Evolutionary conservation across 495 filamentous ascomycete genomes (phyloP).

Genomic region (Penicillium chermesinum): DNA sequence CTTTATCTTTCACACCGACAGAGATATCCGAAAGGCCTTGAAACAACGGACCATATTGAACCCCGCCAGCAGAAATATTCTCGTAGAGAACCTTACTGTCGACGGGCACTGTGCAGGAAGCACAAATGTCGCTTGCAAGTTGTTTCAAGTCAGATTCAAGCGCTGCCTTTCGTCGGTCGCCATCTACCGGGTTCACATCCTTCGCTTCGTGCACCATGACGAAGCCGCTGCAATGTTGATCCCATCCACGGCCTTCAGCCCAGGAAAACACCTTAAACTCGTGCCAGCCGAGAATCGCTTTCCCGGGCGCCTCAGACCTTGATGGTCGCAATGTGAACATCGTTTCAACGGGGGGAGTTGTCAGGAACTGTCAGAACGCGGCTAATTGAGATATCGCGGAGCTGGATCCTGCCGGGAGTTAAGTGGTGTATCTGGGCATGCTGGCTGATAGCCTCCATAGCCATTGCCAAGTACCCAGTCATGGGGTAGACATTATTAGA

Average conservation of each 20-base stretch:
- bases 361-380: conserved; percentile 38
- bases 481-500: conserved; percentile 42
- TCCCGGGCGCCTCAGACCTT: conserved; percentile 17
- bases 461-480: conserved; percentile 49
- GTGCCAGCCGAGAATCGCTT: conserved; percentile 33
- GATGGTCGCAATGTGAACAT: conserved; percentile 22
- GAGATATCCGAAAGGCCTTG: conserved; percentile 26
- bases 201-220: conserved; percentile 25
- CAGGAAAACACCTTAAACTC: conserved; percentile 40
- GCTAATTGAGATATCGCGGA: conserved; percentile 36
- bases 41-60: conserved; percentile 38
- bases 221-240: conserved; percentile 38
- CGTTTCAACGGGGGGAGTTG: conserved; percentile 27
- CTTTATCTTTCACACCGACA: conserved; percentile 6
- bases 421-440: conserved; percentile 29
- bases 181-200: conserved; percentile 26
- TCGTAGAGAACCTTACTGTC: conserved; percentile 16
- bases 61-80: conserved; percentile 17
- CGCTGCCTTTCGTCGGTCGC: conserved; percentile 8
- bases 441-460: conserved; percentile 44
- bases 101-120: conserved; percentile 9
- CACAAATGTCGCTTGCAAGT: conserved; percentile 2
- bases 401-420: conserved; percentile 17
- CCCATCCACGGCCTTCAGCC: conserved; percentile 31
- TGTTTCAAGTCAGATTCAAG: not conserved